These are phyloP conservation scores for Actinidia arguta DNA, from an alignment of 179 eudicot genomes.

Conservation along the genomic window DNA sequence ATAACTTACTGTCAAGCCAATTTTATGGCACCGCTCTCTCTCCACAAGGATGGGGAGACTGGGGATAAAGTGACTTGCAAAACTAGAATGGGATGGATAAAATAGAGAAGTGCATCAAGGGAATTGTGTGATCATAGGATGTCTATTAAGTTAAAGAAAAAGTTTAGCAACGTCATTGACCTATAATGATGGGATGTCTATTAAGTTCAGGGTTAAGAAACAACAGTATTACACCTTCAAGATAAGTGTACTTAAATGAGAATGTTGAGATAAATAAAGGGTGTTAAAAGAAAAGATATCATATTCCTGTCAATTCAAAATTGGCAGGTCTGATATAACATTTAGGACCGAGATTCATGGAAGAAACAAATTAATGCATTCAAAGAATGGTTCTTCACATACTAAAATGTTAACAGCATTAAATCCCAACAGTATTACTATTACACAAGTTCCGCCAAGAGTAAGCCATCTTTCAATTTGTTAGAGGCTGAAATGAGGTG, in stretches of 20 bases:
- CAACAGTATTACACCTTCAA: background rate
- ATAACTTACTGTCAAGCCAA: too few relatives aligned
- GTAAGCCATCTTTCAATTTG: conserved; percentile 2
- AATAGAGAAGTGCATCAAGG: background rate
- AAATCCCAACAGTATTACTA: background rate
- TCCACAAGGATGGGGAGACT: background rate
- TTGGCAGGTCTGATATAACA: background rate
- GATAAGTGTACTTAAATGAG: background rate
- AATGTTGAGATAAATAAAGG: background rate
- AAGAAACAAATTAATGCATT: conserved; percentile 1
- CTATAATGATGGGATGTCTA: background rate
- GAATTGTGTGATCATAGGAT: background rate
- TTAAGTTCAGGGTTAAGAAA: background rate
- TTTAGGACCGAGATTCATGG: background rate
- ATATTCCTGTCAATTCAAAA: conserved; percentile 1
- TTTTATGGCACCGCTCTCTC: background rate
- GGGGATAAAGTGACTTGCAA: background rate
- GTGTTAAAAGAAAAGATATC: background rate
- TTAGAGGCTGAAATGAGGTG: background rate
- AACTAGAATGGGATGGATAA: background rate
- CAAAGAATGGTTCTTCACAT: background rate
- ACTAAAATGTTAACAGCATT: background rate
- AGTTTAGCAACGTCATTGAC: background rate
- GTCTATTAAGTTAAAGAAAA: background rate
- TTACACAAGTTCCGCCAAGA: background rate